Conservation (phyloP, 2,329 filamentous ascomycete genomes). For the Diaporthe caulivora region DNA sequence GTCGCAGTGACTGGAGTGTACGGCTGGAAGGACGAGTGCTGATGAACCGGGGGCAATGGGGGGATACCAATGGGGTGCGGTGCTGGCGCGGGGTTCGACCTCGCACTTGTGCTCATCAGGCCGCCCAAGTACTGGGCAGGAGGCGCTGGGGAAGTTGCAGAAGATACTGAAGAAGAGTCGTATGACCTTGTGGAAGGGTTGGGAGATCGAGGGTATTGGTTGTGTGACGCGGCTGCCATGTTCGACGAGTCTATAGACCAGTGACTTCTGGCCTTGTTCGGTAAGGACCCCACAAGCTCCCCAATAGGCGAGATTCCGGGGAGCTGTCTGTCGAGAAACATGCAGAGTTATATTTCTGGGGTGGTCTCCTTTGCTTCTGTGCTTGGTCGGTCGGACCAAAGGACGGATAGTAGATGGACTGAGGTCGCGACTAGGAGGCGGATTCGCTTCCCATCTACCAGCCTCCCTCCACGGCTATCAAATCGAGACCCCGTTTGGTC, state of each 20-base stretch:
- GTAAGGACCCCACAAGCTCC: slow-evolving; percentile 53
- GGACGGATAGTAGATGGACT: neutral
- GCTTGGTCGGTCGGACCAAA: slow-evolving; percentile 13
- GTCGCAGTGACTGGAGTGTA: slow-evolving; percentile 64
- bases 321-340: slow-evolving; percentile 55
- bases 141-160: slow-evolving; percentile 70
- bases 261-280: slow-evolving; percentile 51
- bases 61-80: slow-evolving; percentile 68
- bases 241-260: slow-evolving; percentile 50
- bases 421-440: slow-evolving; percentile 11
- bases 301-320: slow-evolving; percentile 53
- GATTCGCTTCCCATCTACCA: slow-evolving; percentile 31
- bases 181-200: slow-evolving; percentile 72
- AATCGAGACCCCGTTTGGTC: slow-evolving; percentile 33
- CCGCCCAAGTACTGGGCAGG: slow-evolving; percentile 65
- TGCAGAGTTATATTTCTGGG: slow-evolving; percentile 47
- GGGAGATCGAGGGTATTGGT: slow-evolving; percentile 70
- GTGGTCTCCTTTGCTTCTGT: slow-evolving; percentile 25
- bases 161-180: slow-evolving; percentile 74
- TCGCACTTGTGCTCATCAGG: slow-evolving; percentile 64
- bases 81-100: slow-evolving; percentile 61
- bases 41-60: slow-evolving; percentile 59
- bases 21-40: slow-evolving; percentile 60
- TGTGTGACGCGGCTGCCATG: slow-evolving; percentile 72
- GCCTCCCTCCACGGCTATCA: slow-evolving; percentile 29